These are phyloP conservation scores for Phytophthora megakarya DNA, from an alignment of 352 stramenopile genomes.

Conservation along the genomic window DNA sequence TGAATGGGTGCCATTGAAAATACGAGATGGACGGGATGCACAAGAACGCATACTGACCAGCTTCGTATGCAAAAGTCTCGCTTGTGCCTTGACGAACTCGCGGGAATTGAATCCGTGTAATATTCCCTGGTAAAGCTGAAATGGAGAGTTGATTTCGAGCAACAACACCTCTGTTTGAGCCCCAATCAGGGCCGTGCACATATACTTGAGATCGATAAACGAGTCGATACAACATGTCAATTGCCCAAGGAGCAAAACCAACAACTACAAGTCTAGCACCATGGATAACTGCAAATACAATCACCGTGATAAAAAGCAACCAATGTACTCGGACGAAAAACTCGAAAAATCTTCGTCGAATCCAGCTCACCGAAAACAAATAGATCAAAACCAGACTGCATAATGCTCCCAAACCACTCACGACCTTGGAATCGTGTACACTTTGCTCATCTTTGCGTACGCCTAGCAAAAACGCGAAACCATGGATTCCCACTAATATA, in stretches of 20 bases:
- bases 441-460: constrained; percentile 20
- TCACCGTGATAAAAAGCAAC: constrained; percentile 52
- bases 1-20: constrained; percentile 91
- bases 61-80: constrained; percentile 43
- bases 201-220: constrained; percentile 36
- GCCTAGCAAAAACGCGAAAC: constrained; percentile 36
- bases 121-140: constrained; percentile 34
- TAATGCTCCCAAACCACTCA: constrained; percentile 35
- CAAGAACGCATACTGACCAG: constrained; percentile 82
- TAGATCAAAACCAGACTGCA: constrained; percentile 39
- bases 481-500: constrained; percentile 43
- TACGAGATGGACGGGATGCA: constrained; percentile 72
- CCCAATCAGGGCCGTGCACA: constrained; percentile 22
- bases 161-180: constrained; percentile 28
- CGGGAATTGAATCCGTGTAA: constrained; percentile 57
- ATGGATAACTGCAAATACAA: constrained; percentile 49
- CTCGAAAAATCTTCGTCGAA: constrained; percentile 58
- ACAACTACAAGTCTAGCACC: constrained; percentile 38
- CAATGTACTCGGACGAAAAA: constrained; percentile 58
- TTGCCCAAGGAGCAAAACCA: constrained; percentile 39
- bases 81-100: constrained; percentile 43
- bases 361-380: constrained; percentile 39
- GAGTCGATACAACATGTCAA: constrained; percentile 51
- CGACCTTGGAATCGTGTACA: constrained; percentile 18
- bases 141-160: constrained; percentile 39